A percentile compares a stretch with the other conserved stretches of the same genome.
Evolutionary conservation across 2,329 filamentous ascomycete genomes (phyloP).

Genomic region (Paracamarosporium sp.): DNA sequence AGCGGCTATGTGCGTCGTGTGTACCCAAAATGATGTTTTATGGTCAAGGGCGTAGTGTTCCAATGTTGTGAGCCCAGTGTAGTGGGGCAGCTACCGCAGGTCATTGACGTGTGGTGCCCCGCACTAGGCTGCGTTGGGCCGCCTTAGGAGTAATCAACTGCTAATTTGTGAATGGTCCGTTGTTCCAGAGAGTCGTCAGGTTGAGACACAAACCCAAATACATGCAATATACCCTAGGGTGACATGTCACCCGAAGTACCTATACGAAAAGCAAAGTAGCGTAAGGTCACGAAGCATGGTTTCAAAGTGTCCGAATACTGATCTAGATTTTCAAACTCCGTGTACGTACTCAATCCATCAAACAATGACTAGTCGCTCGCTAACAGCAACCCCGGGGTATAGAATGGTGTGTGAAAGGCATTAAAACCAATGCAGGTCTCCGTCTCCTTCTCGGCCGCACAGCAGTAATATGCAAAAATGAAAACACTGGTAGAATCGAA

Average conservation of each 20-base stretch:
- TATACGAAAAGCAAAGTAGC: too few relatives aligned
- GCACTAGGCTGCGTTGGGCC: slow-evolving; percentile 15
- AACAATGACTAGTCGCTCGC: slow-evolving; percentile 4
- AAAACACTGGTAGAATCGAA: not conserved
- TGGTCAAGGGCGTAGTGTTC: not conserved
- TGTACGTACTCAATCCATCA: not conserved
- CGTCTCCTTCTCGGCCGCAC: not conserved
- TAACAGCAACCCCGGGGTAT: slow-evolving; percentile 7
- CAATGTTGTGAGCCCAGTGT: slow-evolving; percentile 2
- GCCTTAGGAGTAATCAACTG: not conserved
- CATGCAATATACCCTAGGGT: too few relatives aligned
- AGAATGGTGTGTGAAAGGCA: not conserved
- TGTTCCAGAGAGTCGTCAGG: not conserved
- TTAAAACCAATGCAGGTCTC: not conserved
- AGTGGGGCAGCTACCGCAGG: slow-evolving; percentile 11
- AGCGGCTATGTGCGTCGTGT: not conserved
- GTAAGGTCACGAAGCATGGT: not conserved
- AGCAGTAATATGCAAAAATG: slow-evolving; percentile 1
- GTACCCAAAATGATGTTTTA: not conserved
- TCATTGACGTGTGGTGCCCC: slow-evolving; percentile 29
- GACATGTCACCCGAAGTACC: too few relatives aligned
- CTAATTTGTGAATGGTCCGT: not conserved
- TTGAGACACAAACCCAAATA: too few relatives aligned
- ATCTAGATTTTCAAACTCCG: slow-evolving; percentile 10
- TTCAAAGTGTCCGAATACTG: not conserved